Evolutionary conservation across 169 alveolate species (phyloP), one percentile per base, ranked within the genome.

Genomic region (Plasmodium ovale): DNA sequence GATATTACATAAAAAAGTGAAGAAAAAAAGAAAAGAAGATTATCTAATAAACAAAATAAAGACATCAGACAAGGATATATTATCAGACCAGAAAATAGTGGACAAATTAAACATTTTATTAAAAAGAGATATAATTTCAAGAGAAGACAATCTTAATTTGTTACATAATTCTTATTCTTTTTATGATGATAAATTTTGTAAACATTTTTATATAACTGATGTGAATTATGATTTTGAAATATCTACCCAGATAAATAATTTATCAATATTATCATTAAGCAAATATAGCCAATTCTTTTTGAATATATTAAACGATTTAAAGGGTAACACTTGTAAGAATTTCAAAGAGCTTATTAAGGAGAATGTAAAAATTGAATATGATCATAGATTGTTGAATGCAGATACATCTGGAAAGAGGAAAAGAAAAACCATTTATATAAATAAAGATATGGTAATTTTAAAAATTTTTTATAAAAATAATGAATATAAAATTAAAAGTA

Each of bases 331-430:
- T 58, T 51, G 42, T 37, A 59, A 60, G 9, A 47, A 51, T 53
- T 27, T 82, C 23, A 82, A 65, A 82, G 33, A 65, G 51, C n/a
- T 82, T 16, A 82, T 82, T 51, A 65, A 82, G 12, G 84, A 82
- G n/a, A 33, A 35, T 82, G 82, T 82, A 21, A 65, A 64, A 82
- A 70, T 82, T 29, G 60, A 51, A 64, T 82, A 42, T 56, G 90
- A 82, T 51, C 64, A 35, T 49, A 82, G 90, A 65, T 37, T 82
- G 49, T 7, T 82, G 35, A 56, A 82, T 19, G 84, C 90, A 33
- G 65, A 69, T 16, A 54, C 74, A 33, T 82, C 90, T 10, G 90
- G 90, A 59, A 82, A 82, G 42, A 64, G 84, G 19, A 82, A 82
- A 59, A 82, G 59, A 67, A 82, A 82, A 37, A 54, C 90, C 27